phyloP scores from a whole-genome alignment of 2,329 filamentous ascomycete genomes.

The Trichophyton verrucosum region DNA sequence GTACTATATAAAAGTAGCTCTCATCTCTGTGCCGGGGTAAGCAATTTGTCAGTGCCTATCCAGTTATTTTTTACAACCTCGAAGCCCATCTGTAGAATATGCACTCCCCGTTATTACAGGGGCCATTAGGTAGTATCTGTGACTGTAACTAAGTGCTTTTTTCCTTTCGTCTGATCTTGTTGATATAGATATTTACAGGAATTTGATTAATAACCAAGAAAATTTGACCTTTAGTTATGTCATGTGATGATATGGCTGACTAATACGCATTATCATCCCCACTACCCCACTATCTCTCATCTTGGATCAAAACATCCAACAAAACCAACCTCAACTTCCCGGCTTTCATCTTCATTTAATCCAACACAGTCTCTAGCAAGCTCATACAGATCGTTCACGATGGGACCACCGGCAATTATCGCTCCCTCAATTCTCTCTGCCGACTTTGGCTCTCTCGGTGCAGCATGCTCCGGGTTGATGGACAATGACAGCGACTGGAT shows the following conservation, averaged over 20 bases:
- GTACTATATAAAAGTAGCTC: too few relatives aligned
- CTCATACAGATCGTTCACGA: constrained; percentile 27
- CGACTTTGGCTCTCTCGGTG: constrained; percentile 81
- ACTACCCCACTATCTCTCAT: not conserved
- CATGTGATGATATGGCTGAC: not conserved
- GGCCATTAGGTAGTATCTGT: too few relatives aligned
- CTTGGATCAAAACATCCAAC: not conserved
- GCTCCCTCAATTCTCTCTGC: constrained; percentile 96
- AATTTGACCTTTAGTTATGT: not conserved
- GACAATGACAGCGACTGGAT: constrained; percentile 80
- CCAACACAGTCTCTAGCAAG: not conserved
- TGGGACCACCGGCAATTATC: constrained; percentile 87
- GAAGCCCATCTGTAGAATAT: too few relatives aligned
- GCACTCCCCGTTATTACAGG: too few relatives aligned
- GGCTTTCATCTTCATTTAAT: not conserved
- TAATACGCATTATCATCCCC: not conserved
- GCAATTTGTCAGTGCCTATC: too few relatives aligned
- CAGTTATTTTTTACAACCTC: too few relatives aligned
- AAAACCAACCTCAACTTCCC: not conserved
- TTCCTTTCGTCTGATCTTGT: not conserved
- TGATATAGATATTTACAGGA: not conserved
- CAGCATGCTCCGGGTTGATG: constrained; percentile 78
- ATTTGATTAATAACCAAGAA: not conserved
- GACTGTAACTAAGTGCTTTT: not conserved
- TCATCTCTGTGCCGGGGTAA: too few relatives aligned